Evolutionary conservation across 371 early-diverging fungal genomes (phyloP).

Genomic region (Apophysomyces trapeziformis): DNA sequence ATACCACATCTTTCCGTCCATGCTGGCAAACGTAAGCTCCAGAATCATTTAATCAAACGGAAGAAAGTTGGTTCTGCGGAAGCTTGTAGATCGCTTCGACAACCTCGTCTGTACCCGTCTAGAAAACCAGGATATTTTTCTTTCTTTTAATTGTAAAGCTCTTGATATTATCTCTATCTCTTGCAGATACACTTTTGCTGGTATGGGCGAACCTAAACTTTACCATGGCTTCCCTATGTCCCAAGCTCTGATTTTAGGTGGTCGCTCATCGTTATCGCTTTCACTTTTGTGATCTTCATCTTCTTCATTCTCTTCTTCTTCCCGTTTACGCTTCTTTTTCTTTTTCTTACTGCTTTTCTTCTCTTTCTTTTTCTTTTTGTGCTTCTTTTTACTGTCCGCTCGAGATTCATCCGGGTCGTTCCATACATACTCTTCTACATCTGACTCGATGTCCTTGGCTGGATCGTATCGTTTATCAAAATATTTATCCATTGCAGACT

Average conservation of each 20-base stretch:
- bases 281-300: neutral
- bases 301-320: conserved; percentile 7
- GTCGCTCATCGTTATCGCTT: conserved; percentile 2
- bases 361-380: conserved; percentile 37
- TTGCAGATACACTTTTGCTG: too few species aligned
- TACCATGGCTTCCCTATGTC: conserved; percentile 17
- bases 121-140: too few species aligned
- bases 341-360: conserved; percentile 33
- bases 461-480: conserved; percentile 75
- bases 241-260: conserved; percentile 18
- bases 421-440: conserved; percentile 46
- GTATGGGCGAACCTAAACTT: neutral
- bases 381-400: conserved; percentile 26
- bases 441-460: conserved; percentile 59
- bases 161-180: too few species aligned
- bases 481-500: conserved; percentile 73
- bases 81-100: too few species aligned
- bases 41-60: too few species aligned
- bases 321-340: conserved; percentile 22
- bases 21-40: too few species aligned
- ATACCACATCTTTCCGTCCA: too few species aligned
- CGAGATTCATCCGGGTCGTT: conserved; percentile 27
- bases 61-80: too few species aligned
- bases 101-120: too few species aligned
- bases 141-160: too few species aligned